Evolutionary conservation across 1,139 yeast genomes (phyloP).

Genomic region (Debaryomycetaceae sp.): DNA sequence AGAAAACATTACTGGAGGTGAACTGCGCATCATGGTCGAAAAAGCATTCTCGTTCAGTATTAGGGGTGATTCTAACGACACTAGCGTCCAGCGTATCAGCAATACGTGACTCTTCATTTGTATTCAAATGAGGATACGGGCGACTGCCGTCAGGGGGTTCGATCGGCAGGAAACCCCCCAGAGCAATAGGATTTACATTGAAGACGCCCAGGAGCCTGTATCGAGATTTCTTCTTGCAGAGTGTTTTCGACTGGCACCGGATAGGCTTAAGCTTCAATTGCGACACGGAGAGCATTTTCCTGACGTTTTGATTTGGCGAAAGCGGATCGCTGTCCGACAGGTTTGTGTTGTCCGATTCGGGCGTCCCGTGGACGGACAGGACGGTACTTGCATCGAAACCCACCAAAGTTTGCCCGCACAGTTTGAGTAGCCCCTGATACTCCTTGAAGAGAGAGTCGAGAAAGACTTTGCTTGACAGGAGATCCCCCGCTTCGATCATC

Average conservation of each 20-base stretch:
- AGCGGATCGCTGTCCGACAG: background rate
- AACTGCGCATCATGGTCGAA: too few relatives aligned
- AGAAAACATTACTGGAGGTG: too few relatives aligned
- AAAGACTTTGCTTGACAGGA: slow-evolving; percentile 33
- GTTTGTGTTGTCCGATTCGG: too few relatives aligned
- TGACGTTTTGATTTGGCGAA: background rate
- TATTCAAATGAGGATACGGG: too few relatives aligned
- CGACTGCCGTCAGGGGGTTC: background rate
- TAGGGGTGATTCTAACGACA: too few relatives aligned
- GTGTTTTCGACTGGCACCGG: slow-evolving; percentile 15
- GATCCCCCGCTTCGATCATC: slow-evolving; percentile 20
- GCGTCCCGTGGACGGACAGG: too few relatives aligned
- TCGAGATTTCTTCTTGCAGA: slow-evolving; percentile 30
- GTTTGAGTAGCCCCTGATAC: slow-evolving; percentile 12
- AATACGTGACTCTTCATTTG: too few relatives aligned
- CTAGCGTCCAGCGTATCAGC: too few relatives aligned
- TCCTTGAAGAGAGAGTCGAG: slow-evolving; percentile 40
- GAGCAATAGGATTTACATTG: slow-evolving; percentile 25
- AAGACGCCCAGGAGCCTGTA: slow-evolving; percentile 30
- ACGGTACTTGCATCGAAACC: background rate
- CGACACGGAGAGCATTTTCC: slow-evolving; percentile 20
- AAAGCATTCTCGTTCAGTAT: too few relatives aligned
- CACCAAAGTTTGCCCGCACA: background rate
- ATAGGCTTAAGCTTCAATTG: slow-evolving; percentile 32
- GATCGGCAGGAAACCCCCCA: slow-evolving; percentile 3